Conservation (phyloP, 306 rosid genomes). For the Echinosophora koreensis region DNA sequence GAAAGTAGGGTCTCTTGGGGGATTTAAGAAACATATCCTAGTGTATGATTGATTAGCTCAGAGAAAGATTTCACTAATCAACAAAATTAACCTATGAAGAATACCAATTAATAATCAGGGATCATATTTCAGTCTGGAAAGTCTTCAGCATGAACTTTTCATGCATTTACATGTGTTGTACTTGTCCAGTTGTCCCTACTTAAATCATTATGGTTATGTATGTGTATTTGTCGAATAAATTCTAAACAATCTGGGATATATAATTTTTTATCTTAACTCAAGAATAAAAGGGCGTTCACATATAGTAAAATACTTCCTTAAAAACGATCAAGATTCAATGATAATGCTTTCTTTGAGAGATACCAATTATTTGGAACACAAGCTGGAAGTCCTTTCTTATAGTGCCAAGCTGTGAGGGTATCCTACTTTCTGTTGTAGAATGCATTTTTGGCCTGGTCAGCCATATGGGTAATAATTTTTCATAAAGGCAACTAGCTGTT, state of each 20-base stretch:
- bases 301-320: neutral
- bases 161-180: conserved; percentile 26
- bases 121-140: conserved; percentile 48
- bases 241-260: conserved; percentile 12
- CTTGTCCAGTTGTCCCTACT: conserved; percentile 43
- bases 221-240: neutral
- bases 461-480: conserved; percentile 54
- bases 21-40: neutral
- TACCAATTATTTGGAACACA: conserved; percentile 42
- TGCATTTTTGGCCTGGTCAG: conserved; percentile 46
- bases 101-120: conserved; percentile 14
- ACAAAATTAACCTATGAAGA: neutral
- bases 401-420: conserved; percentile 55
- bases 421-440: conserved; percentile 41
- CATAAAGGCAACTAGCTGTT: conserved; percentile 61
- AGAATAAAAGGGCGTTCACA: neutral
- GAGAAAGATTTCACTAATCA: neutral
- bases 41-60: conserved; percentile 26
- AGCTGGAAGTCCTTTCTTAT: conserved; percentile 36
- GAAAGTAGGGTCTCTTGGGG: neutral
- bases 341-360: conserved; percentile 17
- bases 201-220: conserved; percentile 3
- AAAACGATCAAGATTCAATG: neutral
- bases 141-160: conserved; percentile 17
- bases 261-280: neutral